Conservation (phyloP, 2,329 filamentous ascomycete species). For the Venturia nashicola region DNA sequence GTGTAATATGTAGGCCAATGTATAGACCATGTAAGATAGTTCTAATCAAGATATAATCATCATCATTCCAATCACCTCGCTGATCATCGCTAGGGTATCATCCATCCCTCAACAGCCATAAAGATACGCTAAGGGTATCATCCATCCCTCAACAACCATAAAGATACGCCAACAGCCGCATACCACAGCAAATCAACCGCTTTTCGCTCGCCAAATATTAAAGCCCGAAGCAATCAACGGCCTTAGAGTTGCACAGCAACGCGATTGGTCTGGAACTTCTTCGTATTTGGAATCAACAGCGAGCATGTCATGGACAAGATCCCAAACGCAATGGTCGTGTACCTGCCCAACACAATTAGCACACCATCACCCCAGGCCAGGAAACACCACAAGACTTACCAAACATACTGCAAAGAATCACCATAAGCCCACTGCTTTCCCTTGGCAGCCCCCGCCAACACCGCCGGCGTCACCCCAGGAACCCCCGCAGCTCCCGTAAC, state of each 20-base stretch:
- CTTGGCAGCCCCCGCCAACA: constrained; percentile 7
- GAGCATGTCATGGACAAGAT: constrained; percentile 4
- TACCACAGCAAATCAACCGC: background rate
- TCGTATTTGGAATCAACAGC: constrained; percentile 9
- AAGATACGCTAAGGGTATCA: too few relatives aligned
- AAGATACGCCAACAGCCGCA: background rate
- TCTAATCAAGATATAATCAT: background rate
- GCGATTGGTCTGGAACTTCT: constrained; percentile 12
- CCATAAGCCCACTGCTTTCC: constrained; percentile 11
- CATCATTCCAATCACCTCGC: background rate
- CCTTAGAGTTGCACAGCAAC: constrained; percentile 10
- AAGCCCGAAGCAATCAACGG: too few relatives aligned
- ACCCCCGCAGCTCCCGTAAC: background rate
- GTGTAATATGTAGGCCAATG: background rate
- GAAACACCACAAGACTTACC: background rate
- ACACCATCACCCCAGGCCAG: too few relatives aligned
- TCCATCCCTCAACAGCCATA: background rate
- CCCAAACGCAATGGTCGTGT: constrained; percentile 11
- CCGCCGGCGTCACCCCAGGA: constrained; percentile 7
- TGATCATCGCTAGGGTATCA: background rate
- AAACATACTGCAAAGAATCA: constrained; percentile 11
- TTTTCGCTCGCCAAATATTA: background rate
- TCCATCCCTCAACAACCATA: background rate
- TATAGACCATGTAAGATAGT: background rate
- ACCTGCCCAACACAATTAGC: background rate